Evolutionary conservation across 2,329 filamentous ascomycete species (phyloP).

Genomic region (Fusarium pseudocircinatum): DNA sequence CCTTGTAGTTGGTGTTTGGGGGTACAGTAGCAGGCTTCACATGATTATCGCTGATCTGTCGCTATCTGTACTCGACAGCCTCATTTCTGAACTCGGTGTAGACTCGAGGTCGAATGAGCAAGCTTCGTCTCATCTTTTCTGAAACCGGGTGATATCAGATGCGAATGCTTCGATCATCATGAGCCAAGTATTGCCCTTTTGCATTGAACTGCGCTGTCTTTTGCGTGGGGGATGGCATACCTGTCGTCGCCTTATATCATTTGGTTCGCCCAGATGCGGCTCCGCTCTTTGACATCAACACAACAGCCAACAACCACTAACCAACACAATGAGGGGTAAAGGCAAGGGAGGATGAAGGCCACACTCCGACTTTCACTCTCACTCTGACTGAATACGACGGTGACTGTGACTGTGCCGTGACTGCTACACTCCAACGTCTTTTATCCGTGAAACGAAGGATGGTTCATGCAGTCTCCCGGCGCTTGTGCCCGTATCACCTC

Average conservation of each 20-base stretch:
- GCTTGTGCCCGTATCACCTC: constrained; percentile 1
- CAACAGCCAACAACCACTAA: background rate
- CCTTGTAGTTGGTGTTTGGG: background rate
- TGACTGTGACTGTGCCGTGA: background rate
- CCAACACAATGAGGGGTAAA: background rate
- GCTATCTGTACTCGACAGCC: background rate
- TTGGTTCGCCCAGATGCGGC: constrained; percentile 15
- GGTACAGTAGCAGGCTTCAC: background rate
- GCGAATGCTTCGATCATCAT: background rate
- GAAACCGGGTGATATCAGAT: constrained; percentile 3
- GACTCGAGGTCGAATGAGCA: background rate
- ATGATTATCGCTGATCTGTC: background rate
- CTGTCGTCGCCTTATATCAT: background rate
- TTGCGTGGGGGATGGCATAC: background rate
- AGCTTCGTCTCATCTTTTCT: background rate
- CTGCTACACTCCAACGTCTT: background rate
- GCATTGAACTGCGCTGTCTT: background rate
- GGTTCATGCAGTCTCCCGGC: constrained; percentile 1
- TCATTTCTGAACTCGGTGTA: background rate
- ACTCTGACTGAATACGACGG: background rate
- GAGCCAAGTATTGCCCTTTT: background rate
- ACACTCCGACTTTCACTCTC: background rate
- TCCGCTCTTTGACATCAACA: background rate
- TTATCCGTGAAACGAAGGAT: background rate
- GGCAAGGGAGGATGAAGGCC: background rate